These are phyloP conservation scores for Prunus mongolica DNA, from an alignment of 306 rosid species.

Conservation along the genomic window DNA sequence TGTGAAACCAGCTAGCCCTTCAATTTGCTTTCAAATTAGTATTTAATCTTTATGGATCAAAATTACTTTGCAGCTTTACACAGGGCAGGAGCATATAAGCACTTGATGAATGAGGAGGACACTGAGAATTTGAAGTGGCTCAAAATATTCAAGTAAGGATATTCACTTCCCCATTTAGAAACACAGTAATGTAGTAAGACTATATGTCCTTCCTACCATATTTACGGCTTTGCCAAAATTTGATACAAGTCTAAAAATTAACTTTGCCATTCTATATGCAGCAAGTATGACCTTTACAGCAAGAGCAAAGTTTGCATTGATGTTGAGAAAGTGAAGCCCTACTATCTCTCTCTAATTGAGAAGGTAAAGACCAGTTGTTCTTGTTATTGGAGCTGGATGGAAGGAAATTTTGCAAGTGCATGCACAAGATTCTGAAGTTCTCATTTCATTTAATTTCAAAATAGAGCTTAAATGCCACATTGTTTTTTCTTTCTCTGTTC, in stretches of 20 bases:
- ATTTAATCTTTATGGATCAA: not conserved
- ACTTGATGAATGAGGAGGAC: constrained; percentile 30
- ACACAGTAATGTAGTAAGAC: not conserved
- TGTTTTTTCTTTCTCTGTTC: not conserved
- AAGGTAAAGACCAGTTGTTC: constrained; percentile 7
- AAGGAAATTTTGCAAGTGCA: not conserved
- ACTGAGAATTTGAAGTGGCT: constrained; percentile 30
- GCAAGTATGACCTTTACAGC: constrained; percentile 33
- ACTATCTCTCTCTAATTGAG: constrained; percentile 28
- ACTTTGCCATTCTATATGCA: not conserved
- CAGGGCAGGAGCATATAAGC: constrained; percentile 24
- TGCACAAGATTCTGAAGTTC: not conserved
- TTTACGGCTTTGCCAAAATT: not conserved
- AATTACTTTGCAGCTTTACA: constrained; percentile 22
- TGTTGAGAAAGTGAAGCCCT: constrained; percentile 26
- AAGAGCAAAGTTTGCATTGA: constrained; percentile 31
- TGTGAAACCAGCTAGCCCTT: not conserved
- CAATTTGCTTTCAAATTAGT: not conserved
- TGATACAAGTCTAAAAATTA: not conserved
- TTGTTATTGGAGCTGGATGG: not conserved
- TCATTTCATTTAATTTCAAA: not conserved
- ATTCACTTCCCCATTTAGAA: not conserved
- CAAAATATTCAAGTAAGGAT: constrained; percentile 27
- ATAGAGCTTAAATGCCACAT: not conserved
- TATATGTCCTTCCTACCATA: not conserved